phyloP scores from a whole-genome alignment of 2,329 filamentous ascomycete genomes.

The Monilinia aucupariae region DNA sequence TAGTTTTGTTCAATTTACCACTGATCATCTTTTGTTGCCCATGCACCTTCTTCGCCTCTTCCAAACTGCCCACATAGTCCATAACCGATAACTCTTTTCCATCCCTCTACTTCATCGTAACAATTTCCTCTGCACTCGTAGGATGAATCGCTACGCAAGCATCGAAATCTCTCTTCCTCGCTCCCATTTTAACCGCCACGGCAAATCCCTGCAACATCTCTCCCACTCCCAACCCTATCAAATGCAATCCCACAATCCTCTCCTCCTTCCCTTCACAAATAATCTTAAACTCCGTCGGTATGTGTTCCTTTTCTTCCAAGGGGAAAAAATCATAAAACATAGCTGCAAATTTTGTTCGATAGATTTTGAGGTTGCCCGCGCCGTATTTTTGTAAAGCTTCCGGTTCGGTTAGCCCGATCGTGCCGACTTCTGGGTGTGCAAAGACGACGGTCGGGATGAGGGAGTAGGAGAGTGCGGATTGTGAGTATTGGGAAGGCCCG shows the following conservation, averaged over 20 bases:
- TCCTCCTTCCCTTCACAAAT: conserved; percentile 44
- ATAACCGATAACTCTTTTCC: background rate
- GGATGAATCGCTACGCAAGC: conserved; percentile 72
- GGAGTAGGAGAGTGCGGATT: conserved; percentile 43
- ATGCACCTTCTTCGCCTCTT: too few relatives aligned
- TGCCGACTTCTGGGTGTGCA: conserved; percentile 46
- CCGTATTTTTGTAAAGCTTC: conserved; percentile 43
- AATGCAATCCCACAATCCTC: conserved; percentile 47
- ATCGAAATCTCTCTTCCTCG: conserved; percentile 72
- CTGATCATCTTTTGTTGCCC: background rate
- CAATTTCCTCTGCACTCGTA: conserved; percentile 70
- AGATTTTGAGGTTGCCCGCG: conserved; percentile 46
- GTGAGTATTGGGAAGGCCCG: conserved; percentile 41
- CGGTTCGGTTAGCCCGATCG: conserved; percentile 45
- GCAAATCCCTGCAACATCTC: conserved; percentile 79
- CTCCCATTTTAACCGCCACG: conserved; percentile 74
- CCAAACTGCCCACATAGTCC: background rate
- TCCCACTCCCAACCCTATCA: conserved; percentile 43
- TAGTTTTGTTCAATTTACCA: background rate
- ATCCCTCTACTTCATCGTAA: conserved; percentile 35
- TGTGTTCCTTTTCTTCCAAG: conserved; percentile 45
- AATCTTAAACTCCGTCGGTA: conserved; percentile 47
- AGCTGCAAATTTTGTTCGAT: conserved; percentile 44
- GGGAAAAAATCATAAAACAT: conserved; percentile 46
- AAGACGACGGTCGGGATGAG: conserved; percentile 50